Conservation (phyloP, 306 rosid genomes). For the Geum urbanum region DNA sequence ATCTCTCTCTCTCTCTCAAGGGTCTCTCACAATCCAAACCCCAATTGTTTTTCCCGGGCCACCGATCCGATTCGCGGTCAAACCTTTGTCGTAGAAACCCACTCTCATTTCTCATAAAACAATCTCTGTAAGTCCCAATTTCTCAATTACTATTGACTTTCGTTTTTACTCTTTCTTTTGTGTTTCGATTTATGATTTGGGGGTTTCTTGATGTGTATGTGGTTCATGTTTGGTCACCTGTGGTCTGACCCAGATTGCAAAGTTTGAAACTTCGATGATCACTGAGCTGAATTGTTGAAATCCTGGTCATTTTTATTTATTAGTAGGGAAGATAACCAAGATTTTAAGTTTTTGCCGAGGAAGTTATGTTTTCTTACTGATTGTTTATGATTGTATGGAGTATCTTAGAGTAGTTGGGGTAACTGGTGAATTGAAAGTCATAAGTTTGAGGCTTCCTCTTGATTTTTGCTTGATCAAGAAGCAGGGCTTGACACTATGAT, state of each 20-base stretch:
- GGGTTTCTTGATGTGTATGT: neutral
- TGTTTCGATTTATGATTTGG: neutral
- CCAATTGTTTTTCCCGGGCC: conserved; percentile 33
- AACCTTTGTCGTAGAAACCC: neutral
- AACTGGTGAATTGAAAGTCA: neutral
- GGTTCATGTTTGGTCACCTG: neutral
- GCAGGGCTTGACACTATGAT: neutral
- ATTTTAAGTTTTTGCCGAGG: neutral
- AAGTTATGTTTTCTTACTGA: neutral
- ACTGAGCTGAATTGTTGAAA: neutral
- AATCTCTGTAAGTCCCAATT: conserved; percentile 26
- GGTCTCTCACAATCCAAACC: conserved; percentile 34
- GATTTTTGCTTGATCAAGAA: too few species aligned
- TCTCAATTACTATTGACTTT: neutral
- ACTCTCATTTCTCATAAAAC: neutral
- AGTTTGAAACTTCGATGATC: neutral
- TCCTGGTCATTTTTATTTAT: neutral
- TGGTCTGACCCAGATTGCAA: conserved; percentile 10
- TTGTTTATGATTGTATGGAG: neutral
- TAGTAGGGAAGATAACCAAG: too few species aligned
- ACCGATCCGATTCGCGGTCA: conserved; percentile 37
- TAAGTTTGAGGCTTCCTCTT: neutral
- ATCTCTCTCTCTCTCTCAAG: neutral
- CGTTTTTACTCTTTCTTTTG: neutral
- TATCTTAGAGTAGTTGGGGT: conserved; percentile 1